Conservation (phyloP, 2,329 filamentous ascomycete species). For the Fusarium staphyleae region DNA sequence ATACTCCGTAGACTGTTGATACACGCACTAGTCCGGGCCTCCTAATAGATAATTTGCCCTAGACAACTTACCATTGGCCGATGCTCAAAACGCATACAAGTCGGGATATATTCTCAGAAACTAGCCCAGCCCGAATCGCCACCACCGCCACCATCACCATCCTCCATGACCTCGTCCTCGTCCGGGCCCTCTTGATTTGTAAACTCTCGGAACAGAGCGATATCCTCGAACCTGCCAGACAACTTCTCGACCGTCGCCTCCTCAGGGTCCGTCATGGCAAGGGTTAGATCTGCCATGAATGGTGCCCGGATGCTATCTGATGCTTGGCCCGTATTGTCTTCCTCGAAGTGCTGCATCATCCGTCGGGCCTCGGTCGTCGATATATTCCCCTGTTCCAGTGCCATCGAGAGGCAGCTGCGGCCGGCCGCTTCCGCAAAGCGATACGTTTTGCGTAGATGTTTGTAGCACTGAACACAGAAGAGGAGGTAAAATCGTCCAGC, state of each 20-base stretch:
- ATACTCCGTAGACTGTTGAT: not conserved
- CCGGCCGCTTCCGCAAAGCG: constrained; percentile 47
- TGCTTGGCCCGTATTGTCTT: constrained; percentile 28
- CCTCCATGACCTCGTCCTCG: constrained; percentile 20
- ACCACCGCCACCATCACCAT: constrained; percentile 6
- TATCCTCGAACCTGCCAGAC: constrained; percentile 45
- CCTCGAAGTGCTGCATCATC: constrained; percentile 43
- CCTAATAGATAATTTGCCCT: too few species aligned
- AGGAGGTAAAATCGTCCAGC: constrained; percentile 48
- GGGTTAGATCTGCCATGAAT: constrained; percentile 48
- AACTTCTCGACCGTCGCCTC: constrained; percentile 46
- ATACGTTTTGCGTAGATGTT: constrained; percentile 45
- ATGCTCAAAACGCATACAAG: not conserved
- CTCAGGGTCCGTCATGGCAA: constrained; percentile 47
- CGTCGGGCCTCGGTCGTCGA: constrained; percentile 37
- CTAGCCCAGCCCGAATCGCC: constrained; percentile 10
- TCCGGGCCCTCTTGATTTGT: constrained; percentile 15
- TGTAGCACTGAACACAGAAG: constrained; percentile 50
- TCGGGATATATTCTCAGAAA: not conserved
- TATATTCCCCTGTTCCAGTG: constrained; percentile 45
- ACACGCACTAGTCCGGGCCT: not conserved
- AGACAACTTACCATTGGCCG: too few species aligned
- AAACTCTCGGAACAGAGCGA: constrained; percentile 47
- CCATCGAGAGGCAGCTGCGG: constrained; percentile 48
- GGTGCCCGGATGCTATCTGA: constrained; percentile 44